Percentiles rank a stretch among this genome's conserved stretches.
Conservation (phyloP, 1,284 basidiomycete genomes). For the Taiwanofungus camphoratus region DNA sequence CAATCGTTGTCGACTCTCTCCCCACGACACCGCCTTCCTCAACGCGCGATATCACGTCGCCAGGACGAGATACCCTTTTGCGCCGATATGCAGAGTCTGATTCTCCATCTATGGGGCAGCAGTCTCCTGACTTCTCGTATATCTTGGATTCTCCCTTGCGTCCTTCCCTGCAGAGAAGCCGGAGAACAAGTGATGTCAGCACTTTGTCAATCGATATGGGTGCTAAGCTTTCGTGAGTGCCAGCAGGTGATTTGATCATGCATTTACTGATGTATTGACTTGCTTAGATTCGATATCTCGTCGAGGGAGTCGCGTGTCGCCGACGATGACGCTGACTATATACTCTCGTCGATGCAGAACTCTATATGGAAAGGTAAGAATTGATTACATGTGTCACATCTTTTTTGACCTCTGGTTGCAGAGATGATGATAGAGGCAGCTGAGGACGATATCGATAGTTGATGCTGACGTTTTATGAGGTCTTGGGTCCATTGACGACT, state of each 20-base stretch:
- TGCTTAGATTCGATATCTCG: slow-evolving; percentile 39
- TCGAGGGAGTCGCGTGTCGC: slow-evolving; percentile 29
- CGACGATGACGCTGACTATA: slow-evolving; percentile 45
- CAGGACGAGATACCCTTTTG: slow-evolving; percentile 29
- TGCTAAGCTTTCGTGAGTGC: slow-evolving; percentile 40
- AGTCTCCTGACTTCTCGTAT: slow-evolving; percentile 44
- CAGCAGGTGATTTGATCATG: slow-evolving; percentile 8
- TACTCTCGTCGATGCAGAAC: slow-evolving; percentile 55
- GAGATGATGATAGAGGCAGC: slow-evolving; percentile 55
- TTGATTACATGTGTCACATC: neutral
- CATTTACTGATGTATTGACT: slow-evolving; percentile 7
- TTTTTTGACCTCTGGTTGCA: slow-evolving; percentile 20
- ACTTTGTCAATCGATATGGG: slow-evolving; percentile 53
- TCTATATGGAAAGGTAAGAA: slow-evolving; percentile 65
- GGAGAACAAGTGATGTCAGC: slow-evolving; percentile 53
- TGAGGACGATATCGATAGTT: slow-evolving; percentile 35
- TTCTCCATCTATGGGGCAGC: slow-evolving; percentile 36
- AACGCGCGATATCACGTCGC: slow-evolving; percentile 52
- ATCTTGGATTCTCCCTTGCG: slow-evolving; percentile 34
- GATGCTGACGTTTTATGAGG: neutral
- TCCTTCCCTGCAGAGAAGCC: slow-evolving; percentile 47
- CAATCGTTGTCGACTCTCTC: slow-evolving; percentile 57
- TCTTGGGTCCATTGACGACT: neutral
- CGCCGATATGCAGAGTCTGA: slow-evolving; percentile 27
- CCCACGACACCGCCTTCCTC: slow-evolving; percentile 45